Evolutionary conservation across 257 asterid species (phyloP).

Genomic region (Solanum paucissectum): DNA sequence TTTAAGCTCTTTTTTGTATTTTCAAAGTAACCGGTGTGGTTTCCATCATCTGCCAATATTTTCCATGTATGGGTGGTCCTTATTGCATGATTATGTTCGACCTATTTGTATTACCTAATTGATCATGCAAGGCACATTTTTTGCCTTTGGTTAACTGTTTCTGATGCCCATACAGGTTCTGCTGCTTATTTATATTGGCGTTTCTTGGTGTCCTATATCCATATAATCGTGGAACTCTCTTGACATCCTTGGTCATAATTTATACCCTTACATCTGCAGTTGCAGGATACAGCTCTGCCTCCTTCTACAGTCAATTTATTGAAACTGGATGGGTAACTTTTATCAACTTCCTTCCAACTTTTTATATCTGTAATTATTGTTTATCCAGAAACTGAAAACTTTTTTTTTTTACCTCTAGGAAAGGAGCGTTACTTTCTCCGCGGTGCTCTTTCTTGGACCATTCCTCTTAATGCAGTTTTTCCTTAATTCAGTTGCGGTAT

Average conservation of each 20-base stretch:
- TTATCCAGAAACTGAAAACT: neutral
- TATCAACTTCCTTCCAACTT: neutral
- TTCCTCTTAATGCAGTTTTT: conserved; percentile 26
- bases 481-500: conserved; percentile 47
- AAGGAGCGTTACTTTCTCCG: conserved; percentile 35
- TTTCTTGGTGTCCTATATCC: conserved; percentile 60
- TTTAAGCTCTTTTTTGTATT: neutral
- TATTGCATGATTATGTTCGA: neutral
- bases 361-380: neutral
- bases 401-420: conserved; percentile 29
- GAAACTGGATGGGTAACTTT: conserved; percentile 64
- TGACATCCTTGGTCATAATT: conserved; percentile 32
- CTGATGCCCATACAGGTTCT: conserved; percentile 37
- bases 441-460: conserved; percentile 50
- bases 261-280: conserved; percentile 61
- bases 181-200: conserved; percentile 43
- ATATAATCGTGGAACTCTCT: conserved; percentile 60
- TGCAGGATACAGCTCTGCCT: conserved; percentile 63
- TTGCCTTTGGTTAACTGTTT: neutral
- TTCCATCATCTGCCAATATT: neutral
- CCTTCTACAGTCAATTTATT: conserved; percentile 47
- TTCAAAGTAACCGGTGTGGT: neutral
- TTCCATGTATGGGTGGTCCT: neutral
- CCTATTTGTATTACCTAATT: neutral
- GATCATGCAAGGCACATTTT: neutral